Evolutionary conservation across 2,329 filamentous ascomycete species (phyloP).

Genomic region (Trichophyton verrucosum): DNA sequence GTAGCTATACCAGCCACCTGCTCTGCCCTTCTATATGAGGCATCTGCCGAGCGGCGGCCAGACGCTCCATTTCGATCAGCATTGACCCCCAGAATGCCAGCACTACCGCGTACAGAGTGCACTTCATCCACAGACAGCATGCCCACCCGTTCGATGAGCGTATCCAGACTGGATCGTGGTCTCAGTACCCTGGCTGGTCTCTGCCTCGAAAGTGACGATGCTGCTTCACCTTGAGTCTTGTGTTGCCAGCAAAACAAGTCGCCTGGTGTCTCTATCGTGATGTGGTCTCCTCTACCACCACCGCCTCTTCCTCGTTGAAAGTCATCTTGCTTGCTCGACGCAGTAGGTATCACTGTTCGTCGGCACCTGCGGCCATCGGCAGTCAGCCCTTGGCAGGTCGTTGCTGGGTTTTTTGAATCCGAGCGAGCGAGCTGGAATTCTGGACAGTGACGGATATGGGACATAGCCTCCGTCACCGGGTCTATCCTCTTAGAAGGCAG

Average conservation of each 20-base stretch:
- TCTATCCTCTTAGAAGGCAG: not conserved
- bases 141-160: conserved; percentile 66
- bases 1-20: not conserved
- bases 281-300: conserved; percentile 15
- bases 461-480: conserved; percentile 35
- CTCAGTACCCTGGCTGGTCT: conserved; percentile 47
- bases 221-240: conserved; percentile 59
- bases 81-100: not conserved
- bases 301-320: conserved; percentile 16
- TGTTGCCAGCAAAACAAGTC: conserved; percentile 85
- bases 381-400: conserved; percentile 82
- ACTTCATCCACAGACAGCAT: conserved; percentile 50
- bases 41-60: not conserved
- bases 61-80: not conserved
- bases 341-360: conserved; percentile 45
- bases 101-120: not conserved
- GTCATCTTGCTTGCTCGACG: conserved; percentile 25
- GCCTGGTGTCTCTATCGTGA: conserved; percentile 19
- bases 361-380: conserved; percentile 72
- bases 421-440: conserved; percentile 65
- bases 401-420: conserved; percentile 72
- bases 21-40: not conserved
- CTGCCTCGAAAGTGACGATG: conserved; percentile 25
- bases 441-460: conserved; percentile 60
- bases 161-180: conserved; percentile 70